Percentiles rank a stretch among this genome's conserved stretches.
Evolutionary conservation across 257 asterid genomes (phyloP).

Genomic region (Cynanchum wilfordii): DNA sequence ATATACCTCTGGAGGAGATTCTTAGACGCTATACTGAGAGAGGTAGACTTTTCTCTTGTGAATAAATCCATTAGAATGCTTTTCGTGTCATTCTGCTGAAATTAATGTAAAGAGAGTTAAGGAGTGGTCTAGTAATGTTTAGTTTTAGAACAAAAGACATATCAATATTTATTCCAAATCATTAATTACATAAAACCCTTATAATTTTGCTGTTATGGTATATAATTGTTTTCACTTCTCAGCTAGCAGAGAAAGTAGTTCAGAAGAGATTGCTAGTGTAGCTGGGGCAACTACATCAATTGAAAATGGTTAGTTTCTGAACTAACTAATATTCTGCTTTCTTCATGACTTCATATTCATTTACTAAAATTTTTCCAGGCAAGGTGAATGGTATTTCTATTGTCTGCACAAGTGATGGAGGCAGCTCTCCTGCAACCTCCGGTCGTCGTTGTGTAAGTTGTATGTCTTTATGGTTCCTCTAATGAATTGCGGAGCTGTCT

Average conservation of each 20-base stretch:
- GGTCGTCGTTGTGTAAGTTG: conserved; percentile 99
- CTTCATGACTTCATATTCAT: conserved; percentile 13
- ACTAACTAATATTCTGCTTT: conserved; percentile 10
- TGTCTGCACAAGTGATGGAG: conserved; percentile 30
- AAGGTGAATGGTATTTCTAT: conserved; percentile 29
- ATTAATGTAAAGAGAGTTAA: not conserved
- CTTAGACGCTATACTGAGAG: conserved; percentile 65
- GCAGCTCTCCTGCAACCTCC: conserved; percentile 42
- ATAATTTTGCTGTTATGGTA: conserved; percentile 15
- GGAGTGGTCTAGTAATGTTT: not conserved
- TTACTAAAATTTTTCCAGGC: conserved; percentile 39
- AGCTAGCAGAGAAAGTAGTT: conserved; percentile 51
- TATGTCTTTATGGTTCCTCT: conserved; percentile 72
- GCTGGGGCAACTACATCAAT: conserved; percentile 23
- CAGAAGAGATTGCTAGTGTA: conserved; percentile 31
- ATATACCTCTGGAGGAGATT: conserved; percentile 81
- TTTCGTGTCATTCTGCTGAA: not conserved
- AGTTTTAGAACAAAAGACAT: not conserved
- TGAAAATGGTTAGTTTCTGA: conserved; percentile 37
- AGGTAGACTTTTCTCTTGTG: conserved; percentile 42
- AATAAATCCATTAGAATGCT: not conserved
- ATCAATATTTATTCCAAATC: not conserved
- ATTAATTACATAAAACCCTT: not conserved
- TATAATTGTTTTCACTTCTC: conserved; percentile 26
- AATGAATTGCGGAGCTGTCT: conserved; percentile 33